Evolutionary conservation across 225 moss, liverwort and hornwort species (phyloP).

Genomic region (Anthoceros angustus): DNA sequence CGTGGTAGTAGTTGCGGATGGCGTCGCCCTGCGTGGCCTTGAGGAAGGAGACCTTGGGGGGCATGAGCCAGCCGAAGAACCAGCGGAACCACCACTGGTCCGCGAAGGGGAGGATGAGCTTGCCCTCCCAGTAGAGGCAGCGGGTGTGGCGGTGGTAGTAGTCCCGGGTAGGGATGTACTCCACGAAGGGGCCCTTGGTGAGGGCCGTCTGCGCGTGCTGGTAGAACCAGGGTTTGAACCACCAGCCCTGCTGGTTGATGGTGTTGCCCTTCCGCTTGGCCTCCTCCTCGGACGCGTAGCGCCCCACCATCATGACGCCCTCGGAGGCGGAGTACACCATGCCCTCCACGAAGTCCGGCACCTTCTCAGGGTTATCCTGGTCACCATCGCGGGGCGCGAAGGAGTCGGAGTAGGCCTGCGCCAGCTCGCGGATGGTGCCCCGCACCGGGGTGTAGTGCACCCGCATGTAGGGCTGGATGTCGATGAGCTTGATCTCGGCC

Average conservation of each 20-base stretch:
- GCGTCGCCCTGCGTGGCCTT: constrained; percentile 97
- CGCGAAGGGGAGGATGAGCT: constrained; percentile 83
- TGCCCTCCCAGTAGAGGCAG: constrained; percentile 95
- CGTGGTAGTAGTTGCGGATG: constrained; percentile 95
- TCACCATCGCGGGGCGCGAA: constrained; percentile 76
- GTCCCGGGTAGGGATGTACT: constrained; percentile 77
- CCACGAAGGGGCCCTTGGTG: constrained; percentile 57
- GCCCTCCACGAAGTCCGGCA: constrained; percentile 72
- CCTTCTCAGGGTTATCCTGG: constrained; percentile 88
- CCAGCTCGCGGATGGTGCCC: constrained; percentile 51
- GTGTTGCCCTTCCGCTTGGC: constrained; percentile 54
- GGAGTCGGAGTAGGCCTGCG: constrained; percentile 62
- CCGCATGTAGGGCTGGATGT: constrained; percentile 65
- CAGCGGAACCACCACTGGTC: constrained; percentile 91
- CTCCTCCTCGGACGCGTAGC: constrained; percentile 47
- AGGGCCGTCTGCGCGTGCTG: constrained; percentile 73
- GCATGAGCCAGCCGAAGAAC: constrained; percentile 96
- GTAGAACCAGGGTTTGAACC: constrained; percentile 96
- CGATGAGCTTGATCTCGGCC: constrained; percentile 77
- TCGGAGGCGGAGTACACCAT: constrained; percentile 68
- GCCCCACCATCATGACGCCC: constrained; percentile 62
- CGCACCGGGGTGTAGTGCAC: constrained; percentile 43
- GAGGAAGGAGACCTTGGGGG: constrained; percentile 91
- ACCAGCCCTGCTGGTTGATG: constrained; percentile 60
- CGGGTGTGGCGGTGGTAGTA: constrained; percentile 95